Percentiles rank a stretch among this genome's conserved stretches.
phyloP scores from a whole-genome alignment of 2,329 filamentous ascomycete genomes.

The Myriosclerotinia scirpicola region DNA sequence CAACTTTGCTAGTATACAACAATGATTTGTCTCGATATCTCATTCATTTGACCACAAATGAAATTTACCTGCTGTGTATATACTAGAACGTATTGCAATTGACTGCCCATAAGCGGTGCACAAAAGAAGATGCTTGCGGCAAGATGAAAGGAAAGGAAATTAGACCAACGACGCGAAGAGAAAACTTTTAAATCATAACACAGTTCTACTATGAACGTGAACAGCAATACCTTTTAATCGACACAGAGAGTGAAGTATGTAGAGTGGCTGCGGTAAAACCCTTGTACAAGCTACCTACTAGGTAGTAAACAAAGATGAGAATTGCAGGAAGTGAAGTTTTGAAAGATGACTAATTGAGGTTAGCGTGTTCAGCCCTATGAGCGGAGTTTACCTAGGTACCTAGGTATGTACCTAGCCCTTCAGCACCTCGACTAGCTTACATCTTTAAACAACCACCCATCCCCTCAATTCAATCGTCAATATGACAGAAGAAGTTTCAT shows the following conservation, averaged over 20 bases:
- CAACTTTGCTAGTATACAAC: not conserved
- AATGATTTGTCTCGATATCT: not conserved
- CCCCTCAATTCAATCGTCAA: not conserved
- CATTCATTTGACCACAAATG: not conserved
- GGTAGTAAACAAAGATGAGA: not conserved
- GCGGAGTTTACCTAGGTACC: not conserved
- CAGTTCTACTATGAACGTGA: not conserved
- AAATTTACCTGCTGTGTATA: not conserved
- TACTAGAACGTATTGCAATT: not conserved
- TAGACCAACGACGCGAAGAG: not conserved
- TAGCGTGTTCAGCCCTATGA: constrained; percentile 3
- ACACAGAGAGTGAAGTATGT: no score
- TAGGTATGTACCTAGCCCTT: no score
- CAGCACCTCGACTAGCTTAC: not conserved
- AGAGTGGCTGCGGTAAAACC: no score
- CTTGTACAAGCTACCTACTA: no score
- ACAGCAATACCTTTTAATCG: no score
- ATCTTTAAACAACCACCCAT: no score
- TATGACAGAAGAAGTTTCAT: constrained; percentile 31
- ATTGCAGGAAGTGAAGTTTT: not conserved
- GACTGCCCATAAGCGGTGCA: not conserved
- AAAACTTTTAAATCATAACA: not conserved
- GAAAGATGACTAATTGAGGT: not conserved
- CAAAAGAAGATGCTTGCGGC: not conserved
- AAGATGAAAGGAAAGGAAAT: not conserved